Evolutionary conservation across 148 eudicot genomes (phyloP), one percentile per base, ranked within the genome.

Genomic region (Fallopia convolvulus): DNA sequence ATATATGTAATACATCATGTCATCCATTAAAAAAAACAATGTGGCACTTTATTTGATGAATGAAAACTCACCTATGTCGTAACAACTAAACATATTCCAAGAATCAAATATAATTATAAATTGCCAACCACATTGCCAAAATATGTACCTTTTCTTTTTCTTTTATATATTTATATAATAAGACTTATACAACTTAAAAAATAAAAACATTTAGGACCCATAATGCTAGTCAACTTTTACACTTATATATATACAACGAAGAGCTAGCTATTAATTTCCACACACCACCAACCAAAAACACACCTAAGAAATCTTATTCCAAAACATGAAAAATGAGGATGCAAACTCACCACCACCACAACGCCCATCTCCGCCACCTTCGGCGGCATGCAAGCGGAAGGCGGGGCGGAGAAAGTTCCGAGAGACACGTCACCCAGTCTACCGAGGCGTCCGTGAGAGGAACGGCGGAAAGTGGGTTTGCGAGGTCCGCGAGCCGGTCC

Each of bases 391-490:
- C 75, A 89, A 89, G 76, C 82, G 85, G 77, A 50, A 81, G 12
- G 86, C 90, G 0, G 90, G 90, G 15, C 74, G 92, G 80, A 89
- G 84, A 72, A 85, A 86, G 74, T 84, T 87, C 50, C 74, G 78
- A 26, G 91, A 91, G 80, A 91, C 92, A 13, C 85, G 91, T 17
- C 93, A 91, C 82, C 91, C 89, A 4, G 26, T 81, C 0, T 89
- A 84, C 78, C 80, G 81, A 40, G 93, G 93, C 0, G 90, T 88
- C 3, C 78, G 93, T 8, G 74, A 75, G 40, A 88, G 84, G 65
- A 87, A 83, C 56, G 70, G 81, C 10, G 83, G 83, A 9, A 91
- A 86, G 72, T 91, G 96, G 96, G 96, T 91, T 3, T 86, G 89
- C 39, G 96, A 91, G 76, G 76, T 89, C 1, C 80, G 92, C 0